Percentiles rank a stretch among this genome's conserved stretches.
Evolutionary conservation across 2,329 filamentous ascomycete genomes (phyloP).

Genomic region (Colletotrichum melonis): DNA sequence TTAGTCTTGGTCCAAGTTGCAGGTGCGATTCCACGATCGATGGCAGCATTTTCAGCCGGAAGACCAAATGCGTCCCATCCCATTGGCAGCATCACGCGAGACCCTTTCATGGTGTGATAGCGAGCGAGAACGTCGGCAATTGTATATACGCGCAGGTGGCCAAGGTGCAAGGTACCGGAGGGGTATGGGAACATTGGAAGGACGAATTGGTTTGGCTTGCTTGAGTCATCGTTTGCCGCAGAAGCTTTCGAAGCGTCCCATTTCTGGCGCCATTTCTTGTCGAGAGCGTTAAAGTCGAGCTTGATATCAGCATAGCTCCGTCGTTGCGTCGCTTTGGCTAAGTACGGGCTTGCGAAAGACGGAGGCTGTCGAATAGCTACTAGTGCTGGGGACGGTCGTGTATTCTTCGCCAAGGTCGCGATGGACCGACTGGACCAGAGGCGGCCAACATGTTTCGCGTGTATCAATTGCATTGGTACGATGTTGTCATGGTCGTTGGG

Average conservation of each 20-base stretch:
- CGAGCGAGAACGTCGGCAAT: conserved; percentile 88
- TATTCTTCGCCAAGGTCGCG: conserved; percentile 14
- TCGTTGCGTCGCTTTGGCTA: conserved; percentile 33
- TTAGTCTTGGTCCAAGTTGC: conserved; percentile 83
- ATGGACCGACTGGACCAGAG: conserved; percentile 27
- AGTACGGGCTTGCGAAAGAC: conserved; percentile 12
- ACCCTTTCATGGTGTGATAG: conserved; percentile 79
- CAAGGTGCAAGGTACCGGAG: conserved; percentile 86
- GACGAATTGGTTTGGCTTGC: conserved; percentile 67
- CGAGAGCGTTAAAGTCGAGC: conserved; percentile 60
- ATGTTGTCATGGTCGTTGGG: conserved; percentile 37
- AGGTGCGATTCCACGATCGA: conserved; percentile 83
- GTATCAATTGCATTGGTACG: conserved; percentile 43
- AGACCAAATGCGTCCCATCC: conserved; percentile 95
- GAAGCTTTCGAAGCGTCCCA: conserved; percentile 49
- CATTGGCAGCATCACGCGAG: conserved; percentile 86
- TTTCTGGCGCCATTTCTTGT: conserved; percentile 63
- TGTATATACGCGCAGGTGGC: conserved; percentile 89
- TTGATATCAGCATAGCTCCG: conserved; percentile 50
- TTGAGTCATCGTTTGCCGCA: conserved; percentile 30
- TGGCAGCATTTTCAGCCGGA: conserved; percentile 91
- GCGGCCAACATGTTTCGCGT: conserved; percentile 40
- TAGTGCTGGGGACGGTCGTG: conserved; percentile 2
- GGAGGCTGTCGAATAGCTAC: conserved; percentile 17
- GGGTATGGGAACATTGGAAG: conserved; percentile 96